Evolutionary conservation across 805 yeast species (phyloP), one percentile per base, ranked within the genome.

Genomic region (Saccharomycopsis sp.): DNA sequence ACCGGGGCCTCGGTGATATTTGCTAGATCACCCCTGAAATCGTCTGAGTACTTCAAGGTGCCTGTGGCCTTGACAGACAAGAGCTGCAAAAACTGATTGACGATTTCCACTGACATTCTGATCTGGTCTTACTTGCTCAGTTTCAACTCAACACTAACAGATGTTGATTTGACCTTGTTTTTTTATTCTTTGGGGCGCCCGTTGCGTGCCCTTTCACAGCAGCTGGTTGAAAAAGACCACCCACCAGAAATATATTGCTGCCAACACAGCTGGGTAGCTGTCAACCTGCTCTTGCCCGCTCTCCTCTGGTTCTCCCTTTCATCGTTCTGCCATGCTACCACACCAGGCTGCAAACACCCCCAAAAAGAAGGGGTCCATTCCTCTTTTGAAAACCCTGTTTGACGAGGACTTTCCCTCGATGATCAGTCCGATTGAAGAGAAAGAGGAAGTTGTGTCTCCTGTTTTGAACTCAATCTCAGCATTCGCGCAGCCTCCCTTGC

Each of bases 371-470:
- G 19, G 19, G 13, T 30, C 45, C 5, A 41, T 41, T 40, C 45
- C 42, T 15, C 31, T 38, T 12, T 27, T 43, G 29, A 18, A 27
- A 26, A 43, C 46, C n/a, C 33, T 38, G 23, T 39, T 43, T 21
- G 46, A 43, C 12, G 30, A 34, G 17, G 42, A 41, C 31, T 29
- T 19, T 30, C 30, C 31, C 29, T 29, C 46, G 26, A 33, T 41
- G 36, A 42, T 45, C 18, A 45, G 49, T 23, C 49, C 49, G 17
- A 45, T 45, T n/a, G 41, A 34, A 19, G 49, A 45, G 23, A 27
- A 23, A n/a, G 48, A 45, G 12, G 49, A 45, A 17, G 38, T n/a
- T n/a, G n/a, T 32, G 5, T 35, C 46, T 9, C 46, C 46, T 5
- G 41, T 39, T 10, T 12, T 21, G 17, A 18, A 19, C 10, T 30